Evolutionary conservation across 1,284 basidiomycete species (phyloP).

Genomic region (Pholiota adiposa): DNA sequence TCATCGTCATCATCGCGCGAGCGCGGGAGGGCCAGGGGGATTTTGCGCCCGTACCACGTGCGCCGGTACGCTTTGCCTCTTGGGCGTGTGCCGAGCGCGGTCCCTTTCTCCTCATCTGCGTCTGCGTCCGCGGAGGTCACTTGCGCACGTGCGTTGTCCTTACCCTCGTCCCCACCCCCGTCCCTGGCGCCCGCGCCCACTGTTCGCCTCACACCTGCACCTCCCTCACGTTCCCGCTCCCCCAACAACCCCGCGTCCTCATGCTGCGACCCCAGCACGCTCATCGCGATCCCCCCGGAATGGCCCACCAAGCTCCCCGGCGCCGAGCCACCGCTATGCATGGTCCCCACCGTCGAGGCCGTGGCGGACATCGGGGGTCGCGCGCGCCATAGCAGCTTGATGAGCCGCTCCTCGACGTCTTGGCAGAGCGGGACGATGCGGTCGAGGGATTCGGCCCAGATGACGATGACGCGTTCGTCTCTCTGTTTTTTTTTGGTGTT

Average conservation of each 20-base stretch:
- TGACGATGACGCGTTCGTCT: slow-evolving; percentile 77
- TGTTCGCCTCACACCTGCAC: no score
- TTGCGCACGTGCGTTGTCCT: no score
- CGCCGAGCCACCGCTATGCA: not conserved
- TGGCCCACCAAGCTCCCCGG: slow-evolving; percentile 2
- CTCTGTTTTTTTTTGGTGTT: slow-evolving; percentile 58
- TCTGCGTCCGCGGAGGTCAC: not conserved
- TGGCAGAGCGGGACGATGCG: slow-evolving; percentile 71
- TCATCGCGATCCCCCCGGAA: no score
- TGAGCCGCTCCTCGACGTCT: slow-evolving; percentile 81
- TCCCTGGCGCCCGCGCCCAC: no score
- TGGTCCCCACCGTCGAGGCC: not conserved
- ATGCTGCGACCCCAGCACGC: no score
- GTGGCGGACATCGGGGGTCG: slow-evolving; percentile 36
- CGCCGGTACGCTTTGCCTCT: slow-evolving; percentile 27
- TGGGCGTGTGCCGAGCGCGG: no score
- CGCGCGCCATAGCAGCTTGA: slow-evolving; percentile 75
- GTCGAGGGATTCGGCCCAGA: slow-evolving; percentile 82
- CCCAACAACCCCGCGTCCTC: not conserved
- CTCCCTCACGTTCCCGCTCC: no score
- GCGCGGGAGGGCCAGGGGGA: slow-evolving; percentile 14
- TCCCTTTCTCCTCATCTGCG: not conserved
- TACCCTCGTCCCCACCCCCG: no score
- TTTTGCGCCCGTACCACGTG: slow-evolving; percentile 46
- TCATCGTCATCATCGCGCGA: slow-evolving; percentile 20